Percentiles rank a stretch among this genome's conserved stretches.
These are phyloP conservation scores for Phytophthora megakarya DNA, from an alignment of 352 stramenopile genomes.

Conservation along the genomic window DNA sequence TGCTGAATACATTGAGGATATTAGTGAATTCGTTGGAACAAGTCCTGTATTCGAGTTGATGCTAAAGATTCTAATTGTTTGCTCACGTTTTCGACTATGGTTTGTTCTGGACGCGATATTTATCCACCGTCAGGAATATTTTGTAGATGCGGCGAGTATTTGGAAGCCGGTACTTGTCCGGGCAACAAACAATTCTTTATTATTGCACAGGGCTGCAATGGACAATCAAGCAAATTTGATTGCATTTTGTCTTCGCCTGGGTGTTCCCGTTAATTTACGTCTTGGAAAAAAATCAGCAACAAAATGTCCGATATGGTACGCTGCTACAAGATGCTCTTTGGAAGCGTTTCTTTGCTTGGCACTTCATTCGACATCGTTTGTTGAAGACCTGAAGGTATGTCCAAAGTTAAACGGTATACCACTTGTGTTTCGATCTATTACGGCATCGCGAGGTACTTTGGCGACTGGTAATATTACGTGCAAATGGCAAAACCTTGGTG, in stretches of 20 bases:
- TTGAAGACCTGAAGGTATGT: slow-evolving; percentile 12
- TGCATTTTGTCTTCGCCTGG: slow-evolving; percentile 52
- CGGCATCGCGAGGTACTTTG: slow-evolving; percentile 30
- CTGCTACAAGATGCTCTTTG: slow-evolving; percentile 45
- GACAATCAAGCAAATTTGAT: slow-evolving; percentile 48
- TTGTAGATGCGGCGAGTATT: slow-evolving; percentile 42
- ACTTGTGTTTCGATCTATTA: slow-evolving; percentile 31
- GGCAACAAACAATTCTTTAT: slow-evolving; percentile 45
- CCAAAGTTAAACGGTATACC: slow-evolving; percentile 10
- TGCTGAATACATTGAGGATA: slow-evolving; percentile 21
- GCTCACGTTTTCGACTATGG: slow-evolving; percentile 55
- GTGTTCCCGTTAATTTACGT: slow-evolving; percentile 43
- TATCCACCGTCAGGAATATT: slow-evolving; percentile 38
- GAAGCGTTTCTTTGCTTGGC: slow-evolving; percentile 51
- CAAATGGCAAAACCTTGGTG: slow-evolving; percentile 60
- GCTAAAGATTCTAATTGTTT: slow-evolving; percentile 52
- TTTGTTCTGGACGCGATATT: slow-evolving; percentile 51
- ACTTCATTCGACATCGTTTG: slow-evolving; percentile 35
- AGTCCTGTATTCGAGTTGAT: slow-evolving; percentile 50
- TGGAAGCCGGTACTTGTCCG: slow-evolving; percentile 58
- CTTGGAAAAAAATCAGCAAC: slow-evolving; percentile 34
- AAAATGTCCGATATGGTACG: slow-evolving; percentile 53
- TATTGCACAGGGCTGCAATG: slow-evolving; percentile 56
- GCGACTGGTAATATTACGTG: slow-evolving; percentile 34
- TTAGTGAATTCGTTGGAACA: slow-evolving; percentile 46